A percentile compares a stretch with the other conserved stretches of the same genome.
Conservation (phyloP, 2,329 filamentous ascomycete species). For the Cryphonectria parasitica region DNA sequence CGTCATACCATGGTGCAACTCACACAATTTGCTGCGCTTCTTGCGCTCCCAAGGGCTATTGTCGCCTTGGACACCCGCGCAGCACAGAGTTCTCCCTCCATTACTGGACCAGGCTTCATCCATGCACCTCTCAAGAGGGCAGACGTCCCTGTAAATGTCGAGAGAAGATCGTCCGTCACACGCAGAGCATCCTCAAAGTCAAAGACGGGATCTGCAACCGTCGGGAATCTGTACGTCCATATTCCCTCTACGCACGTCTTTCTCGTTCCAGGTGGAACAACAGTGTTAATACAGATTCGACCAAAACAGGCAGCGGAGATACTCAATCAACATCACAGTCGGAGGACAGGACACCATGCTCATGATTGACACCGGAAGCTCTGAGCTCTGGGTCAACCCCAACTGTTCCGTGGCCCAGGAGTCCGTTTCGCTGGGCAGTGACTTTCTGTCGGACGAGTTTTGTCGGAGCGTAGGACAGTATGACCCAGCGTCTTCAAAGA, state of each 20-base stretch:
- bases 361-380: not conserved
- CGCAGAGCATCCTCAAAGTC: not conserved
- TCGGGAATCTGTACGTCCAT: not conserved
- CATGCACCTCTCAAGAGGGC: not conserved
- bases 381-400: constrained; percentile 1
- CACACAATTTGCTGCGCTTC: constrained; percentile 1
- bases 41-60: not conserved
- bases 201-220: not conserved
- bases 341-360: not conserved
- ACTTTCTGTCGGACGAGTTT: not conserved
- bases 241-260: no score
- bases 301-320: not conserved
- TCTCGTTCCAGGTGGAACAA: not conserved
- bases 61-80: not conserved
- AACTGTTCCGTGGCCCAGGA: not conserved
- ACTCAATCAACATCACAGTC: not conserved
- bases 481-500: not conserved
- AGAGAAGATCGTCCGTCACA: not conserved
- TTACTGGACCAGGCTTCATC: not conserved
- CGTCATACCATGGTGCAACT: not conserved
- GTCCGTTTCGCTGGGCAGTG: not conserved
- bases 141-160: not conserved
- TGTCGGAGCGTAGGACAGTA: not conserved
- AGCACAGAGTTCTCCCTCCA: not conserved
- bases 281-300: no score